Percentiles rank a stretch among this genome's conserved stretches.
These are phyloP conservation scores for Leucogyrophana mollusca DNA, from an alignment of 768 basidiomycete genomes.

Conservation along the genomic window DNA sequence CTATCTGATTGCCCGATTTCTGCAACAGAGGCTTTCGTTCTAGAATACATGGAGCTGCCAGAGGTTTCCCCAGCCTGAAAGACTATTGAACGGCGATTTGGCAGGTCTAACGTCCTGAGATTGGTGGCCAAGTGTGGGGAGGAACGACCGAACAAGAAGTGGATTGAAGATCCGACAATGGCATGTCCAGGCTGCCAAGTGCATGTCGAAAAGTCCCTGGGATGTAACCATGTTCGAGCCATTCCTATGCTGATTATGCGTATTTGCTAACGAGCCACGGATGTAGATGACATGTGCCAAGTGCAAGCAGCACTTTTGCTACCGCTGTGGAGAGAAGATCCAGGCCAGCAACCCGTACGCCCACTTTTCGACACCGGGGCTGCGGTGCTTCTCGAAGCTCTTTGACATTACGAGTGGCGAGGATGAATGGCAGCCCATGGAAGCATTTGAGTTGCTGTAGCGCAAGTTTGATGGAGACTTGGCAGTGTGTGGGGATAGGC, in stretches of 20 bases:
- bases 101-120: slow-evolving; percentile 55
- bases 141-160: slow-evolving; percentile 70
- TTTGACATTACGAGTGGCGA: slow-evolving; percentile 52
- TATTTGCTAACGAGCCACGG: not conserved
- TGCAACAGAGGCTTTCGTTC: slow-evolving; percentile 60
- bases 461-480: no score
- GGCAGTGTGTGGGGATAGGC: no score
- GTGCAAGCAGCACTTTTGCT: slow-evolving; percentile 80
- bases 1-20: slow-evolving; percentile 68
- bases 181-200: slow-evolving; percentile 73
- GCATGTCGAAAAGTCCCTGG: slow-evolving; percentile 70
- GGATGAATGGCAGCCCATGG: slow-evolving; percentile 49
- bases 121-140: slow-evolving; percentile 67
- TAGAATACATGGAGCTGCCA: slow-evolving; percentile 61
- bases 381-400: slow-evolving; percentile 59
- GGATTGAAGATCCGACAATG: slow-evolving; percentile 69
- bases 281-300: slow-evolving; percentile 74
- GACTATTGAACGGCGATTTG: slow-evolving; percentile 62
- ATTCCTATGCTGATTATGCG: not conserved
- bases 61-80: slow-evolving; percentile 50
- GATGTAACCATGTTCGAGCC: slow-evolving; percentile 88
- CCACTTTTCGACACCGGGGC: slow-evolving; percentile 61
- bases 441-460: slow-evolving; percentile 32
- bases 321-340: slow-evolving; percentile 66
- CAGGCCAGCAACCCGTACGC: slow-evolving; percentile 51